These are phyloP conservation scores for Pachyrhizus erosus DNA, from an alignment of 306 rosid species.

Conservation along the genomic window DNA sequence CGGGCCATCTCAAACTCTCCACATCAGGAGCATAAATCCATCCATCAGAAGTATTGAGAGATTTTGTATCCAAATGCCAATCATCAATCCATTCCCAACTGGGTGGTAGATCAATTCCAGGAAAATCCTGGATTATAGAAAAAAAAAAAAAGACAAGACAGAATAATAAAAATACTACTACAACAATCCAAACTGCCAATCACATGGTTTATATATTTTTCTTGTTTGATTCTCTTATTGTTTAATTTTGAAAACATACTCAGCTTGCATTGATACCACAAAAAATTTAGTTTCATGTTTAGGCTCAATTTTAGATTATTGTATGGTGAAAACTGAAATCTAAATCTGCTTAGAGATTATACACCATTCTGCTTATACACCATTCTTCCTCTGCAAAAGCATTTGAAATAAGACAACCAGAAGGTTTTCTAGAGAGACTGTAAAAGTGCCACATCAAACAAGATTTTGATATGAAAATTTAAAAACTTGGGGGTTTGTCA, in stretches of 20 bases:
- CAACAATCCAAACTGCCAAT: conserved; percentile 22
- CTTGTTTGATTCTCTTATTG: conserved; percentile 4
- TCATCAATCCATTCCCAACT: conserved; percentile 95
- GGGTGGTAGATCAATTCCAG: conserved; percentile 61
- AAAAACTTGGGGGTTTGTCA: not conserved
- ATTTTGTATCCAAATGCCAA: conserved; percentile 80
- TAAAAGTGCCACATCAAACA: not conserved
- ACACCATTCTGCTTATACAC: not conserved
- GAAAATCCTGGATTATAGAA: conserved; percentile 53
- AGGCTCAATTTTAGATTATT: not conserved
- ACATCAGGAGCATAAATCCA: conserved; percentile 85
- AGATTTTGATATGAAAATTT: not conserved
- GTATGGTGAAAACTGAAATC: not conserved
- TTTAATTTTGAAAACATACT: not conserved
- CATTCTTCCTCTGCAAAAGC: not conserved
- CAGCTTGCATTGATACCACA: not conserved
- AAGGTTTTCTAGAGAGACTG: conserved; percentile 7
- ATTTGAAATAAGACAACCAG: not conserved
- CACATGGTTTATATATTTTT: not conserved
- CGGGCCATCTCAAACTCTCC: conserved; percentile 80
- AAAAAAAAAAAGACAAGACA: conserved; percentile 3
- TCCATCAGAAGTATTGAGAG: conserved; percentile 68
- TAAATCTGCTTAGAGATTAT: not conserved
- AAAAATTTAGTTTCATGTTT: not conserved
- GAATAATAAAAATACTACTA: not conserved